These are phyloP conservation scores for Poronia punctata DNA, from an alignment of 495 filamentous ascomycete genomes.

Conservation along the genomic window DNA sequence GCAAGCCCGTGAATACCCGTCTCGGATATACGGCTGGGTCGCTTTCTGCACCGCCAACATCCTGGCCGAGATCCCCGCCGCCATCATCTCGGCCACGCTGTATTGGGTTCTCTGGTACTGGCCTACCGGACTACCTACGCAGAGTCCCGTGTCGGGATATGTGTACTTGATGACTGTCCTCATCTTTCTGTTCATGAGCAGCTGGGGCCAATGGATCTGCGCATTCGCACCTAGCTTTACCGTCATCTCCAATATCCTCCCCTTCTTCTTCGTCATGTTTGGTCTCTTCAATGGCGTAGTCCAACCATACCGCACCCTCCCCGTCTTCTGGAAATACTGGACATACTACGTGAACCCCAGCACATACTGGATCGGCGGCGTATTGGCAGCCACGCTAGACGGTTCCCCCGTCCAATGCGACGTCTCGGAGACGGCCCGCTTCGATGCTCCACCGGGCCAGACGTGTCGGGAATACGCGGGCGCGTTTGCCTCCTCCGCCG, in stretches of 20 bases:
- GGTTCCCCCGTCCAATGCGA: slow-evolving; percentile 51
- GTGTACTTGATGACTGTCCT: slow-evolving; percentile 78
- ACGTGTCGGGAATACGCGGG: slow-evolving; percentile 57
- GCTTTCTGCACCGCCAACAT: slow-evolving; percentile 74
- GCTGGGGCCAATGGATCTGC: slow-evolving; percentile 81
- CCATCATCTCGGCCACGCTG: slow-evolving; percentile 54
- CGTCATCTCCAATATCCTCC: slow-evolving; percentile 67
- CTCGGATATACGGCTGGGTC: slow-evolving; percentile 74
- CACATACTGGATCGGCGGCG: slow-evolving; percentile 68
- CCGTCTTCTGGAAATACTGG: slow-evolving; percentile 75
- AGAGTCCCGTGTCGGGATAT: slow-evolving; percentile 63
- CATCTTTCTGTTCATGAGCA: slow-evolving; percentile 71
- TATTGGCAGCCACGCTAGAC: slow-evolving; percentile 56
- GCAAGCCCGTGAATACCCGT: slow-evolving; percentile 69
- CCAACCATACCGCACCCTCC: slow-evolving; percentile 50
- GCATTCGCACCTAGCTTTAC: slow-evolving; percentile 75
- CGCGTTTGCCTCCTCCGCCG: slow-evolving; percentile 41
- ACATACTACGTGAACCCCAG: slow-evolving; percentile 65
- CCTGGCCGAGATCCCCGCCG: slow-evolving; percentile 68
- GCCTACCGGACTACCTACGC: slow-evolving; percentile 61
- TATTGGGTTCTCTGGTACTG: slow-evolving; percentile 81
- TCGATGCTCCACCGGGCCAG: slow-evolving; percentile 55
- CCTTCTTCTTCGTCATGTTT: slow-evolving; percentile 78
- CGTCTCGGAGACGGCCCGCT: slow-evolving; percentile 54
- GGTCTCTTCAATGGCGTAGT: slow-evolving; percentile 70